Base-by-base conservation (phyloP, 768 basidiomycete species). In the Mycena floridula region DNA sequence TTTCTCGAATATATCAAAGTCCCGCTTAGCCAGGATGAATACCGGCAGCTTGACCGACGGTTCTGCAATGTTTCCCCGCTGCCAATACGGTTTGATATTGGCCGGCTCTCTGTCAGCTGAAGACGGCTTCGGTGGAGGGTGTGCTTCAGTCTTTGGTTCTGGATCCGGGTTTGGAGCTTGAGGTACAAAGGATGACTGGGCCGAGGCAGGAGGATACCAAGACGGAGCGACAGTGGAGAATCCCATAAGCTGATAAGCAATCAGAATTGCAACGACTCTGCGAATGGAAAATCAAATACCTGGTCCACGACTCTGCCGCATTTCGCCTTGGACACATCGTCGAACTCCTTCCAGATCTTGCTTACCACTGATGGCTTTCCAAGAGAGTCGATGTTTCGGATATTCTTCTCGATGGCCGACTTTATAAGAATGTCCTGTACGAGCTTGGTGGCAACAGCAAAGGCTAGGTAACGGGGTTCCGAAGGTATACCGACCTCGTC, bases 321-420 rank as follows among this genome's bases (percentile, higher is more conserved):
- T 16, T 32, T 16, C 28, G 9, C 16, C 28, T 32, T 32, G 9
- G 37, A 11, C 9, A 20, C 12, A 9, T 9, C 11, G 37, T 38
- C 37, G 20, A 38, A 12, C 37, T 38, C 37, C 18, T 38, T 38
- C 37, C 37, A 38, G 20, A 38, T 20, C 37, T 38, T 38, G 37
- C 20, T 20, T 9, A 38, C 12, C 9, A 38, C 37, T 11, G 37
- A 38, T 8, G 37, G 18, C 11, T 11, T 38, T 20, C 21, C 37
- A 20, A 38, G 37, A 20, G 37, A 38, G 18, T 20, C 20, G 37
- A 20, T 11, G 37, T 38, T 38, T 20, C 21, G 12, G 20, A 38
- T 20, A 20, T 38, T 9, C 37, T 38, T 9, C 18, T 38, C 37
- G 12, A 38, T 11, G 9, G 21, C 9, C 9, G 37, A 11, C 9